phyloP scores from a whole-genome alignment of 306 rosid genomes.

The Malus sieversii region DNA sequence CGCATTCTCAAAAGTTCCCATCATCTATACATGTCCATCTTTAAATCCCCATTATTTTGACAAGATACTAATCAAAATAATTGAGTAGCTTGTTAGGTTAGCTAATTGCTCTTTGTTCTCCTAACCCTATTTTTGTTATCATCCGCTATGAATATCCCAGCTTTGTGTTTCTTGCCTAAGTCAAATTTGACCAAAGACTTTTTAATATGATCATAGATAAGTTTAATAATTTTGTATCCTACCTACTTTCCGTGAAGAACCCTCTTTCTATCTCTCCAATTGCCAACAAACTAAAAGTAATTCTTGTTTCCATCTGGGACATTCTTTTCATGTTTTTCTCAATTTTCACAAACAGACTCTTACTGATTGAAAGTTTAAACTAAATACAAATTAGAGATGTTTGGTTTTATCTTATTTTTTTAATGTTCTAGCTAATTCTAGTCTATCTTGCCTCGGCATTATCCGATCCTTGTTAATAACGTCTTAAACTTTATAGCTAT shows the following conservation, averaged over 20 bases:
- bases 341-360: not conserved
- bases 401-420: not conserved
- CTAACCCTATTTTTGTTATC: not conserved
- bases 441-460: not conserved
- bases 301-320: constrained; percentile 1
- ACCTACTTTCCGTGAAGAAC: constrained; percentile 13
- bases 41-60: not conserved
- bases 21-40: not conserved
- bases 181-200: not conserved
- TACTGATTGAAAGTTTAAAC: not conserved
- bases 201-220: not conserved
- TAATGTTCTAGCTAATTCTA: not conserved
- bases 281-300: not conserved
- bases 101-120: not conserved
- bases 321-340: constrained; percentile 1
- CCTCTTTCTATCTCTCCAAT: not conserved
- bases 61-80: not conserved
- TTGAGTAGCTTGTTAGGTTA: not conserved
- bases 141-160: not conserved
- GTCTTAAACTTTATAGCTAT: not conserved
- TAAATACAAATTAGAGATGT: not conserved
- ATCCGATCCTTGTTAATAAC: not conserved
- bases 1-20: not conserved
- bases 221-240: not conserved
- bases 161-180: not conserved